A percentile compares a stretch with the other conserved stretches of the same genome.
Conservation (phyloP, 2,329 filamentous ascomycete genomes). For the Thermothelomyces thermophilus region DNA sequence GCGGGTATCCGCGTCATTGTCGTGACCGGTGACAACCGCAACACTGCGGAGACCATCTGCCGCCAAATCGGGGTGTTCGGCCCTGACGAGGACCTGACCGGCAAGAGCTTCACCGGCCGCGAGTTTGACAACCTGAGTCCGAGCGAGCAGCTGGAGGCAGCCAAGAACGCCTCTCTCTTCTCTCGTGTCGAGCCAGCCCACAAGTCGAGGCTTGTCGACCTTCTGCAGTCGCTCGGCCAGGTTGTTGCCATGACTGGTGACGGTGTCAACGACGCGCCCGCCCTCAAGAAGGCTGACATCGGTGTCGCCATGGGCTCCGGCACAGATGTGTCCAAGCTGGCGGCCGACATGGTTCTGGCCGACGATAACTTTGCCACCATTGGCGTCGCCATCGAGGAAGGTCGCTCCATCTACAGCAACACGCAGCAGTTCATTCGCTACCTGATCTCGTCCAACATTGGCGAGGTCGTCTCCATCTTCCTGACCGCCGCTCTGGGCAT, state of each 20-base stretch:
- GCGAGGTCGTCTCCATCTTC: conserved; percentile 98
- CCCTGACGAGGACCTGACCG: conserved; percentile 69
- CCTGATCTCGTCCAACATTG: conserved; percentile 97
- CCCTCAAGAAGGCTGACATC: conserved; percentile 97
- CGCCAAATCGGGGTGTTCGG: conserved; percentile 94
- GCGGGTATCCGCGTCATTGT: conserved; percentile 96
- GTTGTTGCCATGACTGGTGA: conserved; percentile 99
- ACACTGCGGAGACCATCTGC: conserved; percentile 96
- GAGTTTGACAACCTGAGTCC: conserved; percentile 85
- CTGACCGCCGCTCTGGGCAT: conserved; percentile 92
- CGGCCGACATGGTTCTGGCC: conserved; percentile 95
- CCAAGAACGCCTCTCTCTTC: conserved; percentile 81
- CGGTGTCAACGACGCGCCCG: conserved; percentile 95
- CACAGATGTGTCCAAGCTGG: conserved; percentile 93
- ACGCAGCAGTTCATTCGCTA: conserved; percentile 99
- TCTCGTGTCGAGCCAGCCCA: conserved; percentile 92
- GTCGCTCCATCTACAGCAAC: conserved; percentile 98
- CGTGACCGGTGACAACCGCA: conserved; percentile 96
- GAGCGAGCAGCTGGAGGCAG: conserved; percentile 73
- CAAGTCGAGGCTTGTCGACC: conserved; percentile 96
- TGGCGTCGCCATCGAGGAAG: conserved; percentile 91
- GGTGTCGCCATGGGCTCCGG: conserved; percentile 98
- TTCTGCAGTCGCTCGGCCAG: conserved; percentile 85
- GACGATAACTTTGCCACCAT: conserved; percentile 99
- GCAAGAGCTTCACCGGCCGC: conserved; percentile 92